A percentile compares a stretch with the other conserved stretches of the same genome.
These are phyloP conservation scores for Malus domestica DNA, from an alignment of 306 rosid species.

Conservation along the genomic window ASM211411v1 NC_041805.1:220501-221000, in stretches of 20 bases:
- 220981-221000: constrained; percentile 67
- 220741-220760: constrained; percentile 65
- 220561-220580: constrained; percentile 58
- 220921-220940: constrained; percentile 81
- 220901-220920: constrained; percentile 91
- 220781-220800: constrained; percentile 48
- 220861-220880: constrained; percentile 89
- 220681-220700: constrained; percentile 35
- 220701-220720: constrained; percentile 40
- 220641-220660: constrained; percentile 32
- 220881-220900: constrained; percentile 86
- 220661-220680: constrained; percentile 47
- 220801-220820: constrained; percentile 58
- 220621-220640: constrained; percentile 57
- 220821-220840: constrained; percentile 49
- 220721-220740: constrained; percentile 44
- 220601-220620: constrained; percentile 61
- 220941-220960: constrained; percentile 63
- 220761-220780: constrained; percentile 48
- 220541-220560: constrained; percentile 71
- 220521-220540: constrained; percentile 46
- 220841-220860: constrained; percentile 68
- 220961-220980: constrained; percentile 78
- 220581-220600: constrained; percentile 64
- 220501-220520: constrained; percentile 33